Base-by-base conservation (phyloP, 2,329 filamentous ascomycete species). In the Eutypa lata region DNA sequence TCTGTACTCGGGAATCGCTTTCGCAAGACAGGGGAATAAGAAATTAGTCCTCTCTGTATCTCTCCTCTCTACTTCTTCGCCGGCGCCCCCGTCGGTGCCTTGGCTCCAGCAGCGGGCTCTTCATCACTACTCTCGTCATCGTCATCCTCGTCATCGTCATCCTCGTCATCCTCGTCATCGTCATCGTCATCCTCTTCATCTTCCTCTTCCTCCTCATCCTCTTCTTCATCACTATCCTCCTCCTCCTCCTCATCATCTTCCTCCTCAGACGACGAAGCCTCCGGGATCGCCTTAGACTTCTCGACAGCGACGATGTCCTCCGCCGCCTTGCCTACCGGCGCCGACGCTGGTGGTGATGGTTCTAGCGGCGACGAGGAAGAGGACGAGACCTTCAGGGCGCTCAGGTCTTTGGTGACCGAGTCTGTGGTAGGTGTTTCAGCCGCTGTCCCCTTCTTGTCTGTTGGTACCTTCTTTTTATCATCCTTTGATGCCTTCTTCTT, bases 231-330 rank as follows among this genome's bases (percentile, higher is more conserved):
- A 61, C 2, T 62, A 60, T 11, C 64, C 59, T 1, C 57, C 3
- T 66, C 62, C 4, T 70, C 66, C 0, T 66, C 63, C 6, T 70
- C 61, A 2, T 68, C 69, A 1, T 65, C 65, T 8, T 69, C 65
- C 4, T 67, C 64, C 52, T 75, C 69, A 22, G 65, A 49, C 43
- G 70, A 68, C 0, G 69, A 58, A 53, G 69, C 73, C 65, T 79
- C 74, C 48, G 70, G 65, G 21, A 74, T 74, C 16, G 67, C 62
- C 63, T 73, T 65, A 19, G 66, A 65, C 57, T 68, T 69, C 61
- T 76, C 74, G 11, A 73, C 57, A 10, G 68, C 70, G 22, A 72
- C 68, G 50, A 73, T 73, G 58, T 75, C 68, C 47, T 71, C 53
- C 42, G 55, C 52, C 33, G 54, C 53, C 3, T 46, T 50, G 33